A percentile compares a stretch with the other conserved stretches of the same genome.
Conservation (phyloP, 768 basidiomycete genomes). For the Lentinula detonsa region DNA sequence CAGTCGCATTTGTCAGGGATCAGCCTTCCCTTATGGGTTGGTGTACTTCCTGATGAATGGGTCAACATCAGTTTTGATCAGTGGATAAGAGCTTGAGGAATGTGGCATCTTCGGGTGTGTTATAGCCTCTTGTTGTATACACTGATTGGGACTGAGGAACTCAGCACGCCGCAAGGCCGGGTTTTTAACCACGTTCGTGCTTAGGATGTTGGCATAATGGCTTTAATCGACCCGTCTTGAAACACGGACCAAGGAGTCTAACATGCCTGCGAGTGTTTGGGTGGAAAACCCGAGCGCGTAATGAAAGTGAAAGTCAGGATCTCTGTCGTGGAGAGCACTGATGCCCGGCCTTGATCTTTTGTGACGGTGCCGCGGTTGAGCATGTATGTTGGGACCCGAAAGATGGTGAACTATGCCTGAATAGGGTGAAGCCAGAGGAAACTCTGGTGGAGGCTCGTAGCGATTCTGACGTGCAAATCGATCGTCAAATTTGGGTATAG, state of each 20-base stretch:
- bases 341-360: constrained; percentile 71
- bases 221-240: constrained; percentile 79
- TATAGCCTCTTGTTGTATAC: constrained; percentile 56
- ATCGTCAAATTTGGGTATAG: constrained; percentile 94
- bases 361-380: constrained; percentile 75
- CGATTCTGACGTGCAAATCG: constrained; percentile 96
- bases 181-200: constrained; percentile 48
- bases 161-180: constrained; percentile 53
- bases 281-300: constrained; percentile 63
- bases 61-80: constrained; percentile 64
- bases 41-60: constrained; percentile 51
- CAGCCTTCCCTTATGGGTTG: constrained; percentile 44
- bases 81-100: constrained; percentile 46
- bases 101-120: constrained; percentile 44
- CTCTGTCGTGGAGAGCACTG: constrained; percentile 60
- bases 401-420: constrained; percentile 83
- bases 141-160: constrained; percentile 54
- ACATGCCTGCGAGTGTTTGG: constrained; percentile 78
- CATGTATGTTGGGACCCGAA: constrained; percentile 84
- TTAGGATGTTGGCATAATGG: constrained; percentile 76
- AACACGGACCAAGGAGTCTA: constrained; percentile 86
- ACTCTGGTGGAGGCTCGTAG: constrained; percentile 95
- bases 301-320: constrained; percentile 68
- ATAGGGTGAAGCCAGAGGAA: constrained; percentile 93
- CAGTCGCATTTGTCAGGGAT: constrained; percentile 53